A percentile compares a stretch with the other conserved stretches of the same genome.
phyloP scores from a whole-genome alignment of 2,329 filamentous ascomycete genomes.

The Whalleya microplaca region DNA sequence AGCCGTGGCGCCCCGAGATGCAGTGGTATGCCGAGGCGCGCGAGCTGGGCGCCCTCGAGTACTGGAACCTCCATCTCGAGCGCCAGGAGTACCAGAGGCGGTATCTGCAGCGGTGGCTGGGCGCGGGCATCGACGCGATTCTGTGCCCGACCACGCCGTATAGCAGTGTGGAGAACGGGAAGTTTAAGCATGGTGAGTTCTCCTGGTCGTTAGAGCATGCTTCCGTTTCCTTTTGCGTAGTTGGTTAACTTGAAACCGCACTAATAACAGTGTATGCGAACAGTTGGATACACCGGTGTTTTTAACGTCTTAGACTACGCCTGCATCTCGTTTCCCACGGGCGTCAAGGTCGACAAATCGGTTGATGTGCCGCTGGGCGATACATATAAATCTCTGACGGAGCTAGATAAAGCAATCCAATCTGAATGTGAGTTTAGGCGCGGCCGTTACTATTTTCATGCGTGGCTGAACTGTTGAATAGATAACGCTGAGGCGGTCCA shows the following conservation, averaged over 20 bases:
- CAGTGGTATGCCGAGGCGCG: constrained; percentile 31
- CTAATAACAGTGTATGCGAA: neutral
- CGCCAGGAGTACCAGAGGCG: constrained; percentile 49
- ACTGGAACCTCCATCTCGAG: constrained; percentile 54
- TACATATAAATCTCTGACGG: constrained; percentile 40
- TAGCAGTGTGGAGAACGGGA: constrained; percentile 46
- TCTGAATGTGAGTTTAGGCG: constrained; percentile 46
- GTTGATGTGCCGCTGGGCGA: constrained; percentile 40
- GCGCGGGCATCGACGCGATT: constrained; percentile 61
- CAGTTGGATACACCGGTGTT: constrained; percentile 55
- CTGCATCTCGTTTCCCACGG: constrained; percentile 51
- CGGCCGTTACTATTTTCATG: neutral
- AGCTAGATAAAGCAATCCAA: constrained; percentile 43
- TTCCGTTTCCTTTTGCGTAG: neutral
- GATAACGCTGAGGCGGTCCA: constrained; percentile 46
- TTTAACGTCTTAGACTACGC: constrained; percentile 55
- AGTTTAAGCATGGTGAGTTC: constrained; percentile 47
- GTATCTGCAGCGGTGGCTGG: constrained; percentile 51
- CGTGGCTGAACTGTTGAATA: constrained; percentile 23
- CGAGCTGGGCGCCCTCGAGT: constrained; percentile 47
- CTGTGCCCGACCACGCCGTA: constrained; percentile 60
- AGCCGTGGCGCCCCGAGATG: constrained; percentile 41
- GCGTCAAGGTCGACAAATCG: constrained; percentile 44
- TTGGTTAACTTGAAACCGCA: neutral
- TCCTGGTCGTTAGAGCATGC: neutral